phyloP scores from a whole-genome alignment of 1,139 yeast genomes.

The Nakaseomyces uthaithaninus region DNA sequence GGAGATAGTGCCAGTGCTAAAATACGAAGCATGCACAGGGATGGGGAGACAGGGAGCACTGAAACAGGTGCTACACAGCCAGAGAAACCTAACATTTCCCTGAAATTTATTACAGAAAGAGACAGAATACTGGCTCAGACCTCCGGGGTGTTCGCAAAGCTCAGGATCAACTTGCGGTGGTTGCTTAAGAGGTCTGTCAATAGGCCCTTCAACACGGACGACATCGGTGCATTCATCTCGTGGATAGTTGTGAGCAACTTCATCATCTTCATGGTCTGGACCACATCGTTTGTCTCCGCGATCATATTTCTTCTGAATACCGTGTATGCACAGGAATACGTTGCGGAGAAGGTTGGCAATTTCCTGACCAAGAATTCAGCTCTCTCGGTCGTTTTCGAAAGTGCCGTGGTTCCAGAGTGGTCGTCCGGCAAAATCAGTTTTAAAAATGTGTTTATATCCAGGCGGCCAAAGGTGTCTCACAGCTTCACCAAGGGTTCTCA shows the following conservation, averaged over 20 bases:
- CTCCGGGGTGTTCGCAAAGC: slow-evolving; percentile 17
- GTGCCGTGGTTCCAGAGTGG: slow-evolving; percentile 95
- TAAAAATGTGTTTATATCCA: slow-evolving; percentile 76
- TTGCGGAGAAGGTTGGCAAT: slow-evolving; percentile 76
- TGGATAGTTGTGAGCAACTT: slow-evolving; percentile 88
- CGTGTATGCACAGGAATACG: slow-evolving; percentile 81
- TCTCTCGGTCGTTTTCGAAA: slow-evolving; percentile 82
- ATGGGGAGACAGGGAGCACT: background rate
- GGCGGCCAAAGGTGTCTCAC: slow-evolving; percentile 48
- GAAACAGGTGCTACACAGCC: background rate
- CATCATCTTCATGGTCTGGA: slow-evolving; percentile 66
- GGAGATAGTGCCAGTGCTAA: no score
- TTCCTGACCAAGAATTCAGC: slow-evolving; percentile 77
- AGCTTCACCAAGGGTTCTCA: slow-evolving; percentile 66
- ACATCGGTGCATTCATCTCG: slow-evolving; percentile 78
- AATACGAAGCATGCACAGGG: no score
- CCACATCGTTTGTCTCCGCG: slow-evolving; percentile 81
- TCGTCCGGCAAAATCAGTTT: slow-evolving; percentile 77
- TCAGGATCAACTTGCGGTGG: slow-evolving; percentile 62
- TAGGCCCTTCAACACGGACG: slow-evolving; percentile 80
- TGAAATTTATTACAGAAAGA: slow-evolving; percentile 22
- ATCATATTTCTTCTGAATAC: slow-evolving; percentile 75
- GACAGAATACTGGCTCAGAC: slow-evolving; percentile 26
- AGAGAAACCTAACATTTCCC: slow-evolving; percentile 3
- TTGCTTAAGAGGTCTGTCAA: slow-evolving; percentile 45